Conservation (phyloP, 495 filamentous ascomycete species). For the Aspergillus hancockii region DNA sequence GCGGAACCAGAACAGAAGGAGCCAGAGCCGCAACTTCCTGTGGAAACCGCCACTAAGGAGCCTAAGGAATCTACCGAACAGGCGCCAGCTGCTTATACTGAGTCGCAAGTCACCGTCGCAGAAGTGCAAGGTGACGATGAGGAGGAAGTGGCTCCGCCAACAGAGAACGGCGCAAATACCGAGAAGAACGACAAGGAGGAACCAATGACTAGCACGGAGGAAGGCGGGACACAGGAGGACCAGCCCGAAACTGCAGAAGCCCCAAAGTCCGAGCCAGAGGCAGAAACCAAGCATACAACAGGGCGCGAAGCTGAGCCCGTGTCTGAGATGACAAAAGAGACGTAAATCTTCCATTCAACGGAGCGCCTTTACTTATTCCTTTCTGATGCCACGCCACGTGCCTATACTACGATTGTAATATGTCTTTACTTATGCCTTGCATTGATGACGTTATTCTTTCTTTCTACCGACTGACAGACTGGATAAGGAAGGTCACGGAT, state of each 20-base stretch:
- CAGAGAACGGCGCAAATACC: neutral
- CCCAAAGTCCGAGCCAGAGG: conserved; percentile 5
- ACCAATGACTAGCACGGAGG: neutral
- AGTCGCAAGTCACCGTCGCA: conserved; percentile 24
- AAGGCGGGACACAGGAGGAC: conserved; percentile 2
- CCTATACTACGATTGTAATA: conserved; percentile 25
- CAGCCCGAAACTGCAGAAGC: conserved; percentile 11
- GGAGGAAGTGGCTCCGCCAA: neutral
- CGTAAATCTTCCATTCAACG: conserved; percentile 7
- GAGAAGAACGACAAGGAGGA: neutral
- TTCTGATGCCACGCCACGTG: conserved; percentile 15
- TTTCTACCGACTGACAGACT: conserved; percentile 11
- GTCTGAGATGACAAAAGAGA: conserved; percentile 19
- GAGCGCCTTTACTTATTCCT: conserved; percentile 3
- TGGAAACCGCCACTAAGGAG: neutral
- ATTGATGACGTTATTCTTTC: conserved; percentile 21
- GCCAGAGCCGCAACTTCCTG: conserved; percentile 17
- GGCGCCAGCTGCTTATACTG: conserved; percentile 6
- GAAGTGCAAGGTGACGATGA: conserved; percentile 23
- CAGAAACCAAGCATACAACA: conserved; percentile 13
- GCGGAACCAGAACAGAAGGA: conserved; percentile 6
- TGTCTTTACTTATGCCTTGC: conserved; percentile 11
- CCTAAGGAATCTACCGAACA: neutral
- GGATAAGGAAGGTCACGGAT: conserved; percentile 13
- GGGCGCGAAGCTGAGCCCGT: conserved; percentile 16